Evolutionary conservation across 768 basidiomycete species (phyloP).

Genomic region (Austroboletus eburneus): DNA sequence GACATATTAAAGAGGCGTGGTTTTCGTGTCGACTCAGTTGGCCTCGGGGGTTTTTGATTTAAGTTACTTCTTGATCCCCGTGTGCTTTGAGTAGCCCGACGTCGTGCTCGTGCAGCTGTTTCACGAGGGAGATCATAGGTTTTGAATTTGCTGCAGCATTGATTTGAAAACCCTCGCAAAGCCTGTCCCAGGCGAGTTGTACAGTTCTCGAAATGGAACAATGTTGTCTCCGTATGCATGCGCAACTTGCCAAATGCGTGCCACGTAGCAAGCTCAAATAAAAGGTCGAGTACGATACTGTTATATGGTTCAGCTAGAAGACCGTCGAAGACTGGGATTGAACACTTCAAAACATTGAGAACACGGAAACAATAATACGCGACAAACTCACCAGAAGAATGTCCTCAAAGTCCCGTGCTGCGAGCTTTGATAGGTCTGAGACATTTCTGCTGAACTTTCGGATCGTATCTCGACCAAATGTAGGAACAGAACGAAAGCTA

Average conservation of each 20-base stretch:
- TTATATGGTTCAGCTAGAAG: constrained; percentile 22
- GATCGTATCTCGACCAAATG: constrained; percentile 33
- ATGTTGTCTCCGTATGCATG: constrained; percentile 21
- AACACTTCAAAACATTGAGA: constrained; percentile 21
- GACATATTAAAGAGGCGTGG: constrained; percentile 9
- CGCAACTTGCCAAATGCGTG: constrained; percentile 27
- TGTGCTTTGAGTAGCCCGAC: background rate
- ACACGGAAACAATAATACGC: background rate
- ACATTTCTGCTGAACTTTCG: constrained; percentile 30
- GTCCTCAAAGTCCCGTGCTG: constrained; percentile 38
- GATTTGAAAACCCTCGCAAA: constrained; percentile 19
- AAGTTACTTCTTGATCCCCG: background rate
- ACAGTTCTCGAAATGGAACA: constrained; percentile 19
- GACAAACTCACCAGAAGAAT: constrained; percentile 26
- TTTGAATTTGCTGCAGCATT: constrained; percentile 17
- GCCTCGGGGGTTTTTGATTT: no score
- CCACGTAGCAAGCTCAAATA: constrained; percentile 21
- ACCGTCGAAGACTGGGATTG: constrained; percentile 33
- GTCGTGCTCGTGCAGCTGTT: constrained; percentile 19
- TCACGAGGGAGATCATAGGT: constrained; percentile 34
- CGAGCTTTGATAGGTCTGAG: constrained; percentile 32
- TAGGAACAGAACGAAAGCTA: constrained; percentile 19
- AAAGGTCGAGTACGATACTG: constrained; percentile 10
- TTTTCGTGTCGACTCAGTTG: background rate
- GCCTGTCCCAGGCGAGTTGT: constrained; percentile 20